phyloP scores from a whole-genome alignment of 1,284 basidiomycete genomes.

The Lentinula novae-zelandiae region DNA sequence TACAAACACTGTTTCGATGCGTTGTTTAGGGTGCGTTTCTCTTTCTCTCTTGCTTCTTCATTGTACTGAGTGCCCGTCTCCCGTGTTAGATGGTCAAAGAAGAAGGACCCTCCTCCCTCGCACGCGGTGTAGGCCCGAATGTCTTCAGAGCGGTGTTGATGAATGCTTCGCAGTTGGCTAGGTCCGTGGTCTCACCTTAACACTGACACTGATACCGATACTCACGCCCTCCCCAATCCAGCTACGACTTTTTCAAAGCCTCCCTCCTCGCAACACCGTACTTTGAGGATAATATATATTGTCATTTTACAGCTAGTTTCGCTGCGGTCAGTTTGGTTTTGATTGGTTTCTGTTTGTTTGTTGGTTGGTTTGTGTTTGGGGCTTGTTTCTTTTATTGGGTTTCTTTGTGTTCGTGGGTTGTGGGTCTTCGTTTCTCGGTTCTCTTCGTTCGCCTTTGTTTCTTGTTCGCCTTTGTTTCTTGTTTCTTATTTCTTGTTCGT shows the following conservation, averaged over 20 bases:
- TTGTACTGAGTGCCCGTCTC: background rate
- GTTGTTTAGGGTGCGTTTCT: constrained; percentile 61
- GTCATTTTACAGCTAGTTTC: constrained; percentile 84
- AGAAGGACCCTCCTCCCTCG: constrained; percentile 74
- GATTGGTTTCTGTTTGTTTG: too few relatives aligned
- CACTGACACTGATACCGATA: too few relatives aligned
- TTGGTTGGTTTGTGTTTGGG: background rate
- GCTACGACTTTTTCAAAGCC: constrained; percentile 89
- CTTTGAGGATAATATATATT: constrained; percentile 76
- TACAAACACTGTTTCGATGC: constrained; percentile 88
- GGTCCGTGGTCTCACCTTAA: too few relatives aligned
- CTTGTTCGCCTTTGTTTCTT: too few relatives aligned
- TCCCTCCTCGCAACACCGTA: constrained; percentile 66
- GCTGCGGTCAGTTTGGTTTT: constrained; percentile 78
- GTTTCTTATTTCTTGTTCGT: too few relatives aligned
- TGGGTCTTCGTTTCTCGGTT: too few relatives aligned
- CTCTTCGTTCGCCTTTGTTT: too few relatives aligned
- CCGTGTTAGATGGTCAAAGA: constrained; percentile 75
- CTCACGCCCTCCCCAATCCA: too few relatives aligned
- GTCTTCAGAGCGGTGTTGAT: constrained; percentile 84
- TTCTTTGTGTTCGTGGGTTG: too few relatives aligned
- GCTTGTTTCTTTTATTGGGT: too few relatives aligned
- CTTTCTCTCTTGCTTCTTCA: constrained; percentile 7
- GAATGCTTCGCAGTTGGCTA: constrained; percentile 92
- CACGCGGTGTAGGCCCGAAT: constrained; percentile 82